Evolutionary conservation across 495 filamentous ascomycete species (phyloP).

Genomic region (Cryomyces antarcticus): DNA sequence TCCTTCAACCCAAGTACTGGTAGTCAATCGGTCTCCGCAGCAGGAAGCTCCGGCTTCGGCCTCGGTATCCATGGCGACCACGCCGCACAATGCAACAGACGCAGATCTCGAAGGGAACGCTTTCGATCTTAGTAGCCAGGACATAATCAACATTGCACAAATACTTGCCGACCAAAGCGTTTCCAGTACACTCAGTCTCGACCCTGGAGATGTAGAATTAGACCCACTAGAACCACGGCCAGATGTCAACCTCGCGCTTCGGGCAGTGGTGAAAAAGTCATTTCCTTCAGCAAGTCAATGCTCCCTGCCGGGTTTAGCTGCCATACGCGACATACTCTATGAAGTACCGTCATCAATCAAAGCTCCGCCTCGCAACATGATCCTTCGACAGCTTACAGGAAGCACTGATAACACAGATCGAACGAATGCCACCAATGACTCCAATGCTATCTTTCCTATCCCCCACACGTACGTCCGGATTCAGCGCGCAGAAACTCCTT

Average conservation of each 20-base stretch:
- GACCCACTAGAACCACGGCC: neutral
- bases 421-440: neutral
- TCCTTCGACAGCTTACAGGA: no score
- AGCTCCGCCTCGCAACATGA: no score
- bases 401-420: neutral
- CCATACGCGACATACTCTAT: neutral
- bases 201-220: neutral
- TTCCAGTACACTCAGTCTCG: neutral
- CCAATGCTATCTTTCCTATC: slow-evolving; percentile 12
- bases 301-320: neutral
- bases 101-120: neutral
- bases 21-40: no score
- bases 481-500: slow-evolving; percentile 47
- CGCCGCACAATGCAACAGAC: neutral
- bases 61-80: neutral
- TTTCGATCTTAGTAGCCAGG: slow-evolving; percentile 7
- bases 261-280: neutral
- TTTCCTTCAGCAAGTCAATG: neutral
- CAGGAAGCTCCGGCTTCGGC: neutral
- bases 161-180: slow-evolving; percentile 27
- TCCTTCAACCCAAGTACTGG: neutral
- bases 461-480: slow-evolving; percentile 55
- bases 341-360: neutral
- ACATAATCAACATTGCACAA: slow-evolving; percentile 26
- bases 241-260: neutral